phyloP scores from a whole-genome alignment of 495 filamentous ascomycete genomes.

The Neurospora cerealis region DNA sequence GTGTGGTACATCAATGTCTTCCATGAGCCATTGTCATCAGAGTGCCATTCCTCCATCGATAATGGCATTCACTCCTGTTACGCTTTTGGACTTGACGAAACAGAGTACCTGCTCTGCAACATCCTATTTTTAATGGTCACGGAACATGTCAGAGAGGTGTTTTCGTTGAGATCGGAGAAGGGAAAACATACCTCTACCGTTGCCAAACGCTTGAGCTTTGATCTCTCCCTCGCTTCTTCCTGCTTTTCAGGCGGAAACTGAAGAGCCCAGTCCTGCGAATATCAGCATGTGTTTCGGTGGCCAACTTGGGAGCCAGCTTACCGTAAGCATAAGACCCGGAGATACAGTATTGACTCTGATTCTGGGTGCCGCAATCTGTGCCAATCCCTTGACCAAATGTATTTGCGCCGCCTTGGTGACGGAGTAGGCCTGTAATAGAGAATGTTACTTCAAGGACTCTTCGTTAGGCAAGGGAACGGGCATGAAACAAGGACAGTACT shows the following conservation, averaged over 20 bases:
- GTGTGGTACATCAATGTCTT: not conserved
- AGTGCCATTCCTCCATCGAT: slow-evolving; percentile 32
- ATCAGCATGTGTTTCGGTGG: not conserved
- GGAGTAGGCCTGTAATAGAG: slow-evolving; percentile 30
- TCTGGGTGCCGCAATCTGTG: slow-evolving; percentile 38
- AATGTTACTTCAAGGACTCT: not conserved
- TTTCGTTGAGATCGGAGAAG: not conserved
- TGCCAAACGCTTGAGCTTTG: slow-evolving; percentile 41
- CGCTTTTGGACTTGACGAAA: slow-evolving; percentile 29
- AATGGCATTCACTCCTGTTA: slow-evolving; percentile 35
- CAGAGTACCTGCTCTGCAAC: slow-evolving; percentile 36
- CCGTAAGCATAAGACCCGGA: slow-evolving; percentile 42
- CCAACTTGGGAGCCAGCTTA: slow-evolving; percentile 8
- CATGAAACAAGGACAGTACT: not conserved
- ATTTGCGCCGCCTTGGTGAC: slow-evolving; percentile 50
- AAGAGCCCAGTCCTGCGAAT: slow-evolving; percentile 41
- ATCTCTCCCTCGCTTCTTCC: slow-evolving; percentile 30
- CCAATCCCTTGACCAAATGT: slow-evolving; percentile 42
- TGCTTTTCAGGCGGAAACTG: slow-evolving; percentile 37
- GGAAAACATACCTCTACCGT: slow-evolving; percentile 35
- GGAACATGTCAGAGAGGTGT: not conserved
- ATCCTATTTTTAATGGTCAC: slow-evolving; percentile 16
- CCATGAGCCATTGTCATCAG: not conserved
- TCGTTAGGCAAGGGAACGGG: too few relatives aligned
- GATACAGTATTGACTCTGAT: slow-evolving; percentile 46